Base-by-base conservation (phyloP, 768 basidiomycete species). In the Crucibulum laeve region DNA sequence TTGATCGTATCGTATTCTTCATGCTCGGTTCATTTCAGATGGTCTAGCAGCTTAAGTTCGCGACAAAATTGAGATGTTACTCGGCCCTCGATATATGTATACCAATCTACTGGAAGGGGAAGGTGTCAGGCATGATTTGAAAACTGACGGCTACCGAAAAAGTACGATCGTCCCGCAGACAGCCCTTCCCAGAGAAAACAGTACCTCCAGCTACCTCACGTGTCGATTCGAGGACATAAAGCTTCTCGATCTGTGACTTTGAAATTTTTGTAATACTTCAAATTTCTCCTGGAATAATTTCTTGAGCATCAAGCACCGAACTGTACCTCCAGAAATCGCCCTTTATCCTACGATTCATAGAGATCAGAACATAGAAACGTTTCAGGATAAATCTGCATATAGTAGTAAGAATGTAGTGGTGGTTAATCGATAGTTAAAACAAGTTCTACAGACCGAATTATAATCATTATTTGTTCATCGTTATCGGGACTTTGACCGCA, bases 1-100 rank as follows among this genome's bases (percentile, higher is more conserved):
- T 11, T 59, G 62, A n/a, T n/a, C n/a, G n/a, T n/a, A 18, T 74
- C 60, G 52, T 82, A 90, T 45, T 91, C 87, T 59, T 85, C 87
- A 14, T 73, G 68, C 54, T 87, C 83, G 3, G 78, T 67, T 83
- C 85, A 87, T 33, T 68, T 76, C 25, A 88, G 55, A 33, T 59
- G 63, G 8, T 74, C 63, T 14, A 30, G 5, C 24, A 72, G 51
- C 3, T n/a, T n/a, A n/a, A n/a, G n/a, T n/a, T n/a, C n/a, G n/a
- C n/a, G 10, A 10, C 8, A 11, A 19, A 64, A 19, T 48, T 45
- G 8, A 7, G 23, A 28, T 19, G 44, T 30, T 3, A 53, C 3
- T 25, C 50, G 43, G 15, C 49, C 32, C 19, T 57, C 50, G 38
- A 89, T 71, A 55, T 83, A 88, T 1, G 60, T 50, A 1, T 77